phyloP scores from a whole-genome alignment of 2,329 filamentous ascomycete species.

The Herpotrichia juniperi region DNA sequence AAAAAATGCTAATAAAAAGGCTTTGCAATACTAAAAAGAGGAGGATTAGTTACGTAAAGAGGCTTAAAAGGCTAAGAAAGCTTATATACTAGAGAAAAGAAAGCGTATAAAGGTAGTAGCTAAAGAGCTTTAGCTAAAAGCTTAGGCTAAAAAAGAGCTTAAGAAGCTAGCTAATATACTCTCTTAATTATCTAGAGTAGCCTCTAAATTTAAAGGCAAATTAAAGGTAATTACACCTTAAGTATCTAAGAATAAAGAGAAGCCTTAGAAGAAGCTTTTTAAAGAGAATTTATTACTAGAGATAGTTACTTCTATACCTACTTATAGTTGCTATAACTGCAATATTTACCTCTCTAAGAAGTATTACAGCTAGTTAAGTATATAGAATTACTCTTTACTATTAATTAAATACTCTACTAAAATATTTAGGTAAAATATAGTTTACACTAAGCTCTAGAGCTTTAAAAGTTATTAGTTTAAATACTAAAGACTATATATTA shows the following conservation, averaged over 20 bases:
- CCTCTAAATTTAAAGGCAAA: neutral
- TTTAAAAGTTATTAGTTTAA: neutral
- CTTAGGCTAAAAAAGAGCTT: neutral
- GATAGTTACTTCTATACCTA: neutral
- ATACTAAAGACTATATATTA: neutral
- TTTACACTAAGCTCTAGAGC: neutral
- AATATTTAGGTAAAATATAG: neutral
- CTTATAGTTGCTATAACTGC: neutral
- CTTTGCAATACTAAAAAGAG: neutral
- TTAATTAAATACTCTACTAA: neutral
- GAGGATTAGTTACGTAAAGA: neutral
- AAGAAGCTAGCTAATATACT: neutral
- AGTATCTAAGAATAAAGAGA: neutral
- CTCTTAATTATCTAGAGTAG: neutral
- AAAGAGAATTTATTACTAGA: neutral
- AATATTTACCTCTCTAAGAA: neutral
- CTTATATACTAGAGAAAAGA: neutral
- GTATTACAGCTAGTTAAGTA: neutral
- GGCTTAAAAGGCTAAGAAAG: neutral
- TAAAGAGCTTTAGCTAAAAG: neutral
- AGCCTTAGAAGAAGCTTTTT: neutral
- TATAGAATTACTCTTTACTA: neutral
- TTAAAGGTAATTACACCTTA: neutral
- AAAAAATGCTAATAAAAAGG: neutral
- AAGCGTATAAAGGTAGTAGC: neutral